phyloP scores from a whole-genome alignment of 1,284 basidiomycete genomes.

The Macrocystidia cucumis region DNA sequence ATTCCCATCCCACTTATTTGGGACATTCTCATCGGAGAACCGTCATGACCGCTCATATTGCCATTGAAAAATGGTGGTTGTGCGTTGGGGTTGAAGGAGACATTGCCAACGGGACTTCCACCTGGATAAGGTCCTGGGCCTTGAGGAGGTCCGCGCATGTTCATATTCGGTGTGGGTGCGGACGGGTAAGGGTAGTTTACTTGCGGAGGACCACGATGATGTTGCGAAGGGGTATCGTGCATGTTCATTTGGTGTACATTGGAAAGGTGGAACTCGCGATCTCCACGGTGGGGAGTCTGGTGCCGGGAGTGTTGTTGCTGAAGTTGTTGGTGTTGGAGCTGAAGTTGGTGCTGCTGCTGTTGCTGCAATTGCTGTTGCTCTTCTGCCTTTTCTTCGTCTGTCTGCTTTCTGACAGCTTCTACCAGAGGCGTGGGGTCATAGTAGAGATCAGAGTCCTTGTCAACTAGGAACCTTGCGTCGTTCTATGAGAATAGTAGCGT shows the following conservation, averaged over 20 bases:
- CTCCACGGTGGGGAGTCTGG: constrained; percentile 23
- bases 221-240: constrained; percentile 21
- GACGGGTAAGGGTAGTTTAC: constrained; percentile 21
- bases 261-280: constrained; percentile 21
- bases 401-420: constrained; percentile 33
- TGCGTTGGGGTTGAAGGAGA: constrained; percentile 23
- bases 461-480: constrained; percentile 52
- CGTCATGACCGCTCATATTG: constrained; percentile 14
- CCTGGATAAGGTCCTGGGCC: constrained; percentile 22
- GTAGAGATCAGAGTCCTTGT: constrained; percentile 57
- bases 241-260: constrained; percentile 19
- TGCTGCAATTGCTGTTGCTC: constrained; percentile 20
- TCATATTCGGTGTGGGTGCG: constrained; percentile 17
- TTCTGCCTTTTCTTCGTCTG: constrained; percentile 29
- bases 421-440: constrained; percentile 50
- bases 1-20: constrained; percentile 16
- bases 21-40: constrained; percentile 25
- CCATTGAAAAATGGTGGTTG: constrained; percentile 25
- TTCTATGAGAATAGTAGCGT: constrained; percentile 2
- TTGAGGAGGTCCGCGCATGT: constrained; percentile 20
- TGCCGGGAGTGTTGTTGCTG: constrained; percentile 17
- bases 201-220: constrained; percentile 14
- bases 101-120: constrained; percentile 19
- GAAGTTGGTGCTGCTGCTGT: constrained; percentile 18
- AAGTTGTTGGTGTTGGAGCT: constrained; percentile 14